Conservation (phyloP, 495 filamentous ascomycete species). For the Aspergillus funiculosus region DNA sequence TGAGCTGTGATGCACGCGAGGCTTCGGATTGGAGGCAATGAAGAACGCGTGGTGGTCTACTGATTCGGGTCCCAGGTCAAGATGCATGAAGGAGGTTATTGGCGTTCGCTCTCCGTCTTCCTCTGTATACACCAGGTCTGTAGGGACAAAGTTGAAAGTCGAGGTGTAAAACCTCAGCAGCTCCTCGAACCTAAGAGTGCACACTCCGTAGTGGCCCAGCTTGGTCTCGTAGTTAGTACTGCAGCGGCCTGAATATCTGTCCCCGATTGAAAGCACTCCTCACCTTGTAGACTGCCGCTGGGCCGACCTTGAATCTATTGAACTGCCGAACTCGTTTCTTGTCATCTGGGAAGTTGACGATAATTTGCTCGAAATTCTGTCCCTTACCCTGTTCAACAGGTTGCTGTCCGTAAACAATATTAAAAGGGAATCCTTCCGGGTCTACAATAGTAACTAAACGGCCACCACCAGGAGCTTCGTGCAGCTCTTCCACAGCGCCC, state of each 20-base stretch:
- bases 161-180: conserved; percentile 56
- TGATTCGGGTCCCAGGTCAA: conserved; percentile 54
- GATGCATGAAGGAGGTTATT: conserved; percentile 57
- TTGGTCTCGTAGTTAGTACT: no score
- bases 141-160: conserved; percentile 62
- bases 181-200: conserved; percentile 53
- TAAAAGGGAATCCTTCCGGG: conserved; percentile 26
- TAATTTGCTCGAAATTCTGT: conserved; percentile 13
- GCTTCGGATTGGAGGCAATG: conserved; percentile 48
- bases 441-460: conserved; percentile 24
- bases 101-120: conserved; percentile 32
- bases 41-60: conserved; percentile 72
- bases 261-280: no score
- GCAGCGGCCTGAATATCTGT: no score
- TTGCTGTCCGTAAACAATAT: conserved; percentile 27
- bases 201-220: conserved; percentile 67
- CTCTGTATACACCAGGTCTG: conserved; percentile 28
- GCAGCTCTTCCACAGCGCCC: neutral
- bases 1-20: conserved; percentile 64
- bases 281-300: conserved; percentile 41
- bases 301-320: conserved; percentile 41
- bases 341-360: conserved; percentile 20
- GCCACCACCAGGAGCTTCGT: conserved; percentile 24
- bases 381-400: neutral
- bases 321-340: conserved; percentile 21